Conservation (phyloP, 2,329 filamentous ascomycete species). For the Magnaporthiopsis incrustans region DNA sequence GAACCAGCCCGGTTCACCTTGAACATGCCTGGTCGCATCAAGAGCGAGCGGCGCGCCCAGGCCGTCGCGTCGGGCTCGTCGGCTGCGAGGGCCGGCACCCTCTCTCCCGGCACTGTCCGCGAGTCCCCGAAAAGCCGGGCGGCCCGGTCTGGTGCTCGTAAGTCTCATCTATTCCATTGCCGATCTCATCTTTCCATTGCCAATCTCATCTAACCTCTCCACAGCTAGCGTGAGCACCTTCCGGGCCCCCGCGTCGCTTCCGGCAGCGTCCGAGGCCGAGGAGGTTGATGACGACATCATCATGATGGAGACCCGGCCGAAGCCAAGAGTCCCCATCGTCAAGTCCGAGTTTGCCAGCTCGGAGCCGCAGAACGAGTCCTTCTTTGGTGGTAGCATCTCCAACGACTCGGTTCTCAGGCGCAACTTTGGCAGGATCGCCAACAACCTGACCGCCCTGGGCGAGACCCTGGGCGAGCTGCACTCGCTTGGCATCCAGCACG, state of each 20-base stretch:
- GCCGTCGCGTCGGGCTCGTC: too few relatives aligned
- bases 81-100: neutral
- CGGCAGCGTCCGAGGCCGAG: conserved; percentile 1
- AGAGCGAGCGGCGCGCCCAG: neutral
- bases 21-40: neutral
- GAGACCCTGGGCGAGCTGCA: conserved; percentile 61
- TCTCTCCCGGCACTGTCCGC: neutral
- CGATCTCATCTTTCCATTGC: neutral
- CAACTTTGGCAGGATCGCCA: conserved; percentile 36
- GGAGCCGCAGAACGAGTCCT: neutral
- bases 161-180: conserved; percentile 7
- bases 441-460: conserved; percentile 57
- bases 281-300: conserved; percentile 17
- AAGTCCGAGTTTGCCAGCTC: conserved; percentile 5
- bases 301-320: conserved; percentile 19
- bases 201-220: neutral
- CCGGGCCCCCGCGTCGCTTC: neutral
- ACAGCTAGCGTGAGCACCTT: conserved; percentile 23
- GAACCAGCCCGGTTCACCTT: neutral
- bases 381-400: neutral
- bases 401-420: conserved; percentile 5
- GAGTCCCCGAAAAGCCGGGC: conserved; percentile 10
- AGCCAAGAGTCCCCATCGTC: neutral
- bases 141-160: conserved; percentile 18
- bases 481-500: conserved; percentile 63